Evolutionary conservation across 176 grass and related monocot species (phyloP).

Genomic region (Oryza glaberrima): DNA sequence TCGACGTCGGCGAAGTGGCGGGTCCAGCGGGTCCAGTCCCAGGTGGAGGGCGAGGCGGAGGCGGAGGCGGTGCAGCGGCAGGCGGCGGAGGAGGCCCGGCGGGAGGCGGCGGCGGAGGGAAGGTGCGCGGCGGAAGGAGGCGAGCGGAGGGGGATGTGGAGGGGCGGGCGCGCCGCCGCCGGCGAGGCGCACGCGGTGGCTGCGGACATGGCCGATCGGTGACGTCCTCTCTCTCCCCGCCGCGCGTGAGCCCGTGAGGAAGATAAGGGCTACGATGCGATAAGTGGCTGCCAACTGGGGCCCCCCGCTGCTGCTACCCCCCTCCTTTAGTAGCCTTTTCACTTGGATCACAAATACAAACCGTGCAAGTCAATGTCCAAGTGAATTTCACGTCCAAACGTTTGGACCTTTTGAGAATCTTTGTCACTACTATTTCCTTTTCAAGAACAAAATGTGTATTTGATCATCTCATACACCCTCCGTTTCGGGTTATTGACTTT

Average conservation of each 20-base stretch:
- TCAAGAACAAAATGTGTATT: too few species aligned
- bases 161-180: slow-evolving; percentile 51
- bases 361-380: too few species aligned
- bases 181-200: slow-evolving; percentile 51
- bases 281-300: slow-evolving; percentile 1
- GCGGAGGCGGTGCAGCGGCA: slow-evolving; percentile 34
- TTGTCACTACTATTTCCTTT: too few species aligned
- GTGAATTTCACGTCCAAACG: too few species aligned
- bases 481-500: too few species aligned
- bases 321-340: too few species aligned
- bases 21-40: slow-evolving; percentile 90
- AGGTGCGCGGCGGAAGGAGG: slow-evolving; percentile 41
- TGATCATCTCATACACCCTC: too few species aligned
- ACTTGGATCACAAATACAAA: too few species aligned
- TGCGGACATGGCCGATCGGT: slow-evolving; percentile 14
- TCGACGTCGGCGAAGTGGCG: slow-evolving; percentile 85
- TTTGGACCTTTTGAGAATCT: too few species aligned
- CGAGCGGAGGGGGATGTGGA: slow-evolving; percentile 27
- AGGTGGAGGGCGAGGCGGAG: slow-evolving; percentile 40
- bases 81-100: slow-evolving; percentile 22
- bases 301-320: too few species aligned
- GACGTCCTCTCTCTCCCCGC: not conserved
- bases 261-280: slow-evolving; percentile 19
- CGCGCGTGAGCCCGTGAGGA: not conserved
- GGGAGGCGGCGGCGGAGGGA: too few species aligned